Evolutionary conservation across 441 rosid species (phyloP), one percentile per base, ranked within the genome.

Genomic region (Cnidoscolus chayamansa): DNA sequence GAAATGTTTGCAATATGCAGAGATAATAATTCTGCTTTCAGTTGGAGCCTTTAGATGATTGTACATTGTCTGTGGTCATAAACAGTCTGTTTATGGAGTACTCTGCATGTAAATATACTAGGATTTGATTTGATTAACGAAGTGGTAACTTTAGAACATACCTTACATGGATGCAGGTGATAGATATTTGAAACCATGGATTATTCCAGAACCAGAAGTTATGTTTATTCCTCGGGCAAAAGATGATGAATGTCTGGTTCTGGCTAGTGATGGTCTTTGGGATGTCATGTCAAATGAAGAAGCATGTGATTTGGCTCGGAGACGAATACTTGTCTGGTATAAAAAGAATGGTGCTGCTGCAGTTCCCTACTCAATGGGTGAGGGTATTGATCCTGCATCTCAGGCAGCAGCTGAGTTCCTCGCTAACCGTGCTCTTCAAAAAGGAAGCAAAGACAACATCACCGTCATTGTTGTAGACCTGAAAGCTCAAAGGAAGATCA

Each of bases 231-330:
- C 97, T 1, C 73, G 97, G 75, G 87, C 86, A 17, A 89, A 84
- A 84, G 98, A 89, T 70, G 98, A 93, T 17, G 97, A 91, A 70
- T 90, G 97, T 83, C 87, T 93, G 37, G 76, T 92, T 77, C 79
- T 90, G 55, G 98, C 95, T 1, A 93, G 98, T 32, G 98, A 93
- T 56, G 98, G 98, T 32, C 76, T 93, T 64, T 93, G 98, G 98
- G 98, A 93, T 79, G 97, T 93, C 56, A 84, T 93, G 91, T 76
- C 86, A 15, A 93, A 93, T 54, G 93, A 93, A 77, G 97, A 89
- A 79, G 98, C 84, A 19, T 91, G 94, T 63, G 95, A 93, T 68
- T 72, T 93, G 69, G 97, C 98, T 16, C 82, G 96, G 32, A 90
- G 77, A 73, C 80, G 95, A 58, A 88, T 93, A 72, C 91, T 88